Percentiles rank a stretch among this genome's conserved stretches.
Conservation (phyloP, 2,329 filamentous ascomycete genomes). For the Neofusicoccum parvum region DNA sequence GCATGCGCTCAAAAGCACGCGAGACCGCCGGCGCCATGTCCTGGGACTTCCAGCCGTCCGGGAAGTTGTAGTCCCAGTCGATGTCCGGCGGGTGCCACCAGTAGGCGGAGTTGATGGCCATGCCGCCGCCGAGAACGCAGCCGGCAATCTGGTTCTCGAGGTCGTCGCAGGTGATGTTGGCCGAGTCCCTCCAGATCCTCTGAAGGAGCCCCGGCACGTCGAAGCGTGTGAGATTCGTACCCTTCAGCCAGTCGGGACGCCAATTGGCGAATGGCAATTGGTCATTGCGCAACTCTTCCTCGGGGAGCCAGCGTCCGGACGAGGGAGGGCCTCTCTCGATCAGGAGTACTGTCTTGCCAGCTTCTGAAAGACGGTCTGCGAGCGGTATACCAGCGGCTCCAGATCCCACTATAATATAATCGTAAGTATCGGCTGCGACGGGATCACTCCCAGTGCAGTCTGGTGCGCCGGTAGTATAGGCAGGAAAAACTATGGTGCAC, state of each 20-base stretch:
- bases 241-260: conserved; percentile 57
- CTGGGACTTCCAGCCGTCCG: conserved; percentile 67
- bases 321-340: conserved; percentile 55
- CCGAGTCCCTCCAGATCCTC: conserved; percentile 66
- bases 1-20: conserved; percentile 69
- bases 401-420: conserved; percentile 66
- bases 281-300: conserved; percentile 51
- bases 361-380: conserved; percentile 63
- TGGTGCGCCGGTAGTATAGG: no score
- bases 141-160: conserved; percentile 69
- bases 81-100: conserved; percentile 67
- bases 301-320: conserved; percentile 62
- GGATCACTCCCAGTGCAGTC: no score
- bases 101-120: conserved; percentile 67
- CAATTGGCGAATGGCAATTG: neutral
- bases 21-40: conserved; percentile 63
- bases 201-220: conserved; percentile 73
- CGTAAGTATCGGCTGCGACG: conserved; percentile 52
- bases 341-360: conserved; percentile 66
- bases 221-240: conserved; percentile 68
- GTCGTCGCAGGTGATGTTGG: conserved; percentile 67
- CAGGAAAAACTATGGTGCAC: no score
- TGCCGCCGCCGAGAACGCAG: conserved; percentile 69
- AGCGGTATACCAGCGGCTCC: conserved; percentile 64
- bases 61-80: conserved; percentile 76